A percentile compares a stretch with the other conserved stretches of the same genome.
These are phyloP conservation scores for Escallonia herrerae DNA, from an alignment of 129 eudicot genomes.

Conservation along the genomic window DNA sequence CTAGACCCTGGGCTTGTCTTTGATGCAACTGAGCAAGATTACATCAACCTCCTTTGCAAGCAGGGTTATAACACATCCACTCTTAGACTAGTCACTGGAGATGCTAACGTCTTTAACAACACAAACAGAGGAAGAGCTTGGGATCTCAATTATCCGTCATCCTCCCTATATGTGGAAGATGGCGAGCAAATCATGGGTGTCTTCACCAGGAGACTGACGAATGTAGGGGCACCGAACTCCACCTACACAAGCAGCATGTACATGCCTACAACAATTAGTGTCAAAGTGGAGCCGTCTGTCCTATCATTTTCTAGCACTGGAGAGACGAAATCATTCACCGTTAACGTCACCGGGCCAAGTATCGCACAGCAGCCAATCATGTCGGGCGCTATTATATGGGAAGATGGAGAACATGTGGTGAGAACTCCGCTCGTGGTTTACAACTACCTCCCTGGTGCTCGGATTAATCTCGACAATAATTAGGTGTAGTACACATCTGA, in stretches of 20 bases:
- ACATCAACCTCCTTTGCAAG: slow-evolving; percentile 18
- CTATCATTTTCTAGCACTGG: slow-evolving; percentile 17
- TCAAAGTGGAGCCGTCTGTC: slow-evolving; percentile 16
- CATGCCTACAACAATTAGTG: not conserved
- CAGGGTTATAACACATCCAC: slow-evolving; percentile 20
- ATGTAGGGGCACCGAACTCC: slow-evolving; percentile 20
- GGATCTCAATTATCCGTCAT: slow-evolving; percentile 33
- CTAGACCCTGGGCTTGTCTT: slow-evolving; percentile 23
- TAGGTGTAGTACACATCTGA: not conserved
- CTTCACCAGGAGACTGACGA: slow-evolving; percentile 20
- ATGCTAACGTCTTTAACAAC: slow-evolving; percentile 11
- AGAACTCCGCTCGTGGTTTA: slow-evolving; percentile 23
- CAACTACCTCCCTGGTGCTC: slow-evolving; percentile 27
- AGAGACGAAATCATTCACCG: slow-evolving; percentile 6
- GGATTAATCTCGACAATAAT: slow-evolving; percentile 1
- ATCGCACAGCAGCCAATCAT: slow-evolving; percentile 26
- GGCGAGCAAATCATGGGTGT: slow-evolving; percentile 5
- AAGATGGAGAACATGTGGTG: slow-evolving; percentile 19
- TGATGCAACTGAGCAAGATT: slow-evolving; percentile 20
- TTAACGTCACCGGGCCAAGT: slow-evolving; percentile 18
- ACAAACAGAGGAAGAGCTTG: slow-evolving; percentile 8
- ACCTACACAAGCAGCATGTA: slow-evolving; percentile 16
- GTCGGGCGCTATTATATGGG: slow-evolving; percentile 25
- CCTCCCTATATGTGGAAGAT: slow-evolving; percentile 18
- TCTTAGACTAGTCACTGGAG: slow-evolving; percentile 12